A percentile compares a stretch with the other conserved stretches of the same genome.
These are phyloP conservation scores for Cladophialophora exuberans DNA, from an alignment of 2,329 filamentous ascomycete species.

Conservation along the genomic window DNA sequence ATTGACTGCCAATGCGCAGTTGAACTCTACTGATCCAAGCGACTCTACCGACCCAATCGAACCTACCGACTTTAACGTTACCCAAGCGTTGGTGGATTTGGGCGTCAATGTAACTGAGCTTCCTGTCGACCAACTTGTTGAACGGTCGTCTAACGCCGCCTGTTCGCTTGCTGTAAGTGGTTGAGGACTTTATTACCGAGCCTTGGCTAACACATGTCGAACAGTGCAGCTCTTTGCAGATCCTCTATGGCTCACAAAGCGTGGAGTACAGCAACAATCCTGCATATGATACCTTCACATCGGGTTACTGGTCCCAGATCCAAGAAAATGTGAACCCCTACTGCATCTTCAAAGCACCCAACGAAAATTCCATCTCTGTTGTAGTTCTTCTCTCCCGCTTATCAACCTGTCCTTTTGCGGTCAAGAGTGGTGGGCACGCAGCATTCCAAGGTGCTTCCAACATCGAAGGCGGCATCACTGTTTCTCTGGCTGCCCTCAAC, in stretches of 20 bases:
- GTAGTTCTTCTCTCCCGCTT: conserved; percentile 37
- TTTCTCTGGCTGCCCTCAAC: conserved; percentile 39
- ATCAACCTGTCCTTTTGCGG: conserved; percentile 51
- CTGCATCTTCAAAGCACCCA: conserved; percentile 40
- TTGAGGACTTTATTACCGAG: neutral
- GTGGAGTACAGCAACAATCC: conserved; percentile 14
- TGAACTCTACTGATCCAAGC: neutral
- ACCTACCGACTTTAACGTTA: conserved; percentile 21
- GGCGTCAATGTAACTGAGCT: conserved; percentile 11
- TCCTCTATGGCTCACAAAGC: conserved; percentile 18
- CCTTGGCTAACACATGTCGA: neutral
- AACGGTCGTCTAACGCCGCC: conserved; percentile 13
- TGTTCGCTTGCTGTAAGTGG: conserved; percentile 19
- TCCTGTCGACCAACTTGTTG: conserved; percentile 1
- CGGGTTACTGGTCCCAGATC: conserved; percentile 42
- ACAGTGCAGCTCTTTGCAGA: conserved; percentile 19
- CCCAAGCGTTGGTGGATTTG: conserved; percentile 17
- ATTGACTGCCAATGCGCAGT: neutral
- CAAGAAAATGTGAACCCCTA: conserved; percentile 40
- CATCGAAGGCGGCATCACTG: conserved; percentile 46
- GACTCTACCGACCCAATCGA: conserved; percentile 4
- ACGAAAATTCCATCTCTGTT: conserved; percentile 38
- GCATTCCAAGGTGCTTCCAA: conserved; percentile 60
- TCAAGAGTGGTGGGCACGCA: conserved; percentile 62
- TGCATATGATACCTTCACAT: conserved; percentile 29